Evolutionary conservation across 805 yeast species (phyloP).

Genomic region (Spathaspora boniae): DNA sequence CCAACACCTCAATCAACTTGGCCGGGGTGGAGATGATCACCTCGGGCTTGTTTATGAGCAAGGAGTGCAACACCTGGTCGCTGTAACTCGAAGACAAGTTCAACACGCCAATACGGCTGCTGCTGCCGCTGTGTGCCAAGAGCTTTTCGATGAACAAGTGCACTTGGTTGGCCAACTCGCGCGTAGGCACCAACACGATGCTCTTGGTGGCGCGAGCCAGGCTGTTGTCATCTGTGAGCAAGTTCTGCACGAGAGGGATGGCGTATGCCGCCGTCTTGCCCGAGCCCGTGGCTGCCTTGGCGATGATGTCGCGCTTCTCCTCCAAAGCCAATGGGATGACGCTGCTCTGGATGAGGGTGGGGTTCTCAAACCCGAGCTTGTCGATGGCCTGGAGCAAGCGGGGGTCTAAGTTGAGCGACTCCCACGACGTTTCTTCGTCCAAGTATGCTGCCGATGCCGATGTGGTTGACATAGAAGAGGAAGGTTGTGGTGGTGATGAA

Average conservation of each 20-base stretch:
- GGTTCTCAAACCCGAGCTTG: constrained; percentile 74
- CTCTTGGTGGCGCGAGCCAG: constrained; percentile 38
- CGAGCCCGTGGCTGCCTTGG: constrained; percentile 92
- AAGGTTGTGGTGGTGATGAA: background rate
- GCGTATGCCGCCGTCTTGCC: constrained; percentile 93
- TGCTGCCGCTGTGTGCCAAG: constrained; percentile 66
- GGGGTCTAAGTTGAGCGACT: constrained; percentile 75
- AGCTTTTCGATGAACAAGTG: constrained; percentile 64
- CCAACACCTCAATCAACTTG: constrained; percentile 56
- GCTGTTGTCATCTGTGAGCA: constrained; percentile 44
- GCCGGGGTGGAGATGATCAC: constrained; percentile 86
- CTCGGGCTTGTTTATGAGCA: constrained; percentile 73
- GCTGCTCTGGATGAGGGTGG: constrained; percentile 86
- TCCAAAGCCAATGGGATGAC: constrained; percentile 91
- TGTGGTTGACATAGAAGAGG: constrained; percentile 10
- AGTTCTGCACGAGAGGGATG: constrained; percentile 79
- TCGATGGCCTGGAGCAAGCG: constrained; percentile 81
- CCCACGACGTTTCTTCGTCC: constrained; percentile 70
- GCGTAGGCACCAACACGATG: constrained; percentile 85
- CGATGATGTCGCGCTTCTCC: constrained; percentile 87
- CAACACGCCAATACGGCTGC: constrained; percentile 56
- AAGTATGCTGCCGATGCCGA: constrained; percentile 68
- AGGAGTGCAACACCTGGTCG: constrained; percentile 66
- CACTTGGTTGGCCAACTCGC: constrained; percentile 89
- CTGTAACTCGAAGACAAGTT: constrained; percentile 67